Evolutionary conservation across 2,329 filamentous ascomycete genomes (phyloP).

Genomic region (Beauveria pseudobassiana): DNA sequence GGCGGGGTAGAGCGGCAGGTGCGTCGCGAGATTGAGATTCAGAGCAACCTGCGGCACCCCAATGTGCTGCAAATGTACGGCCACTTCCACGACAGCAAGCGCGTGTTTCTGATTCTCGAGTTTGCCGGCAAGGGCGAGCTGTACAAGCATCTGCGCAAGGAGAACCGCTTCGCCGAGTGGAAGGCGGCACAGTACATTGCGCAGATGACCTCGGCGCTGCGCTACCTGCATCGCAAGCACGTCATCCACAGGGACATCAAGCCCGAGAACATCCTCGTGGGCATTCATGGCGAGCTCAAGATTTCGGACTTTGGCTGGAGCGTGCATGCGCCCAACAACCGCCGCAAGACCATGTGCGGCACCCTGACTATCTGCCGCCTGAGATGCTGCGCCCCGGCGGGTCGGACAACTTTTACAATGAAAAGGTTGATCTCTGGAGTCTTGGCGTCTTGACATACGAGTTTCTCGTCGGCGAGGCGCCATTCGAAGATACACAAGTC

Average conservation of each 20-base stretch:
- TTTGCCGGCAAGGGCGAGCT: conserved; percentile 81
- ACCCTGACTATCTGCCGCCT: conserved; percentile 92
- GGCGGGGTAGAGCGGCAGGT: conserved; percentile 79
- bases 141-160: conserved; percentile 77
- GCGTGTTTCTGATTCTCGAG: conserved; percentile 80
- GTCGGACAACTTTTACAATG: conserved; percentile 81
- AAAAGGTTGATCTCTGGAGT: conserved; percentile 96
- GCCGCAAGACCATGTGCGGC: conserved; percentile 91
- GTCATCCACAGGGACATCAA: conserved; percentile 98
- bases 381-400: conserved; percentile 88
- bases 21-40: conserved; percentile 81
- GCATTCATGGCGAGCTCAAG: conserved; percentile 96
- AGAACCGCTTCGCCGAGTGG: conserved; percentile 75
- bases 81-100: conserved; percentile 83
- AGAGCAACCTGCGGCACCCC: conserved; percentile 77
- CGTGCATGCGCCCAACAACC: conserved; percentile 91
- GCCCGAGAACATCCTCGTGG: conserved; percentile 92
- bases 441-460: conserved; percentile 93
- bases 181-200: conserved; percentile 82
- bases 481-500: conserved; percentile 89
- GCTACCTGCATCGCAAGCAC: conserved; percentile 92
- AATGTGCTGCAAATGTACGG: conserved; percentile 80
- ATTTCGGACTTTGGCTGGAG: conserved; percentile 98
- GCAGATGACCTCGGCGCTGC: conserved; percentile 82
- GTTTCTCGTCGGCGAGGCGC: conserved; percentile 90